Evolutionary conservation across 805 yeast genomes (phyloP).

Genomic region (Saccharomycopsis fibuligera): DNA sequence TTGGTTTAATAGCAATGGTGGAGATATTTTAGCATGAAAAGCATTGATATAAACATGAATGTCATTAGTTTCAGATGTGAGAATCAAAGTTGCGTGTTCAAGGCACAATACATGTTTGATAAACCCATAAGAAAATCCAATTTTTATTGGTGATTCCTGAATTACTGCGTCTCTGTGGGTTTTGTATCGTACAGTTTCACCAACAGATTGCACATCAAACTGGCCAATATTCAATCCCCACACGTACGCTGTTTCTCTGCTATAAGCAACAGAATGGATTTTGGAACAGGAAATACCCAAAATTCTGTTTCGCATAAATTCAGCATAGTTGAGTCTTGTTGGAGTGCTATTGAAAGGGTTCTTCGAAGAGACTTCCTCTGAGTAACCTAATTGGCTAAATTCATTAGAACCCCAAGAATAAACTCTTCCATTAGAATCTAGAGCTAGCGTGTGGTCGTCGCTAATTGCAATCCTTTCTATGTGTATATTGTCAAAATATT

Average conservation of each 20-base stretch:
- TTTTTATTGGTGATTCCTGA: slow-evolving; percentile 34
- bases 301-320: slow-evolving; percentile 33
- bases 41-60: slow-evolving; percentile 56
- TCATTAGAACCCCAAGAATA: slow-evolving; percentile 78
- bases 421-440: slow-evolving; percentile 47
- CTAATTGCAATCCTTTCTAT: slow-evolving; percentile 42
- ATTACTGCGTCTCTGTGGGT: slow-evolving; percentile 31
- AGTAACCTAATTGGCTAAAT: slow-evolving; percentile 60
- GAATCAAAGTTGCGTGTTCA: slow-evolving; percentile 62
- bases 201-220: slow-evolving; percentile 48
- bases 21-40: slow-evolving; percentile 44
- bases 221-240: slow-evolving; percentile 88
- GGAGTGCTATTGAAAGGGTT: slow-evolving; percentile 24
- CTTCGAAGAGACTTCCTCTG: slow-evolving; percentile 16
- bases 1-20: slow-evolving; percentile 25
- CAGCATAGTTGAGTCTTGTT: slow-evolving; percentile 24
- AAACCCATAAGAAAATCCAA: slow-evolving; percentile 38
- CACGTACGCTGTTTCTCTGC: slow-evolving; percentile 41
- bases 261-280: slow-evolving; percentile 59
- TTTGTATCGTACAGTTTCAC: slow-evolving; percentile 29
- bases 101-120: slow-evolving; percentile 56
- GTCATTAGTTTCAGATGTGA: slow-evolving; percentile 47
- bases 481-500: slow-evolving; percentile 30
- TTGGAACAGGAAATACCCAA: slow-evolving; percentile 55
- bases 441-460: slow-evolving; percentile 60